Percentiles rank a stretch among this genome's conserved stretches.
These are phyloP conservation scores for Fragilariopsis cylindrus DNA, from an alignment of 108 stramenopile species.

Conservation along the genomic window DNA sequence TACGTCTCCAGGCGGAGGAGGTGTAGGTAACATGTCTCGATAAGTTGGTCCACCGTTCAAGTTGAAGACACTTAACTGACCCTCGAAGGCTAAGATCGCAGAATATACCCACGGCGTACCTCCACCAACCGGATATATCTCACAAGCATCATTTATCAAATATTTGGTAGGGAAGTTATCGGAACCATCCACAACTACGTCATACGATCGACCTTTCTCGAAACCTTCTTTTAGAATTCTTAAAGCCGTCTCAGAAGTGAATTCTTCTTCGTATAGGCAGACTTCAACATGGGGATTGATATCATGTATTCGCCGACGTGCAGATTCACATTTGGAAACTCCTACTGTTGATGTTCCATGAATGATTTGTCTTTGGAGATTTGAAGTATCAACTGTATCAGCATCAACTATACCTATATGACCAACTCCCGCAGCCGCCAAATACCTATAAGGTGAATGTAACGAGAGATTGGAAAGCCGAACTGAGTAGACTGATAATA, in stretches of 20 bases:
- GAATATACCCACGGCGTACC: constrained; percentile 88
- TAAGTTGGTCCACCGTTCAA: constrained; percentile 81
- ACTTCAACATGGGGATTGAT: constrained; percentile 88
- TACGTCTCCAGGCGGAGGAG: constrained; percentile 91
- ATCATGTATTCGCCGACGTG: constrained; percentile 59
- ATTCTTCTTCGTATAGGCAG: constrained; percentile 65
- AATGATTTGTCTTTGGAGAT: constrained; percentile 95
- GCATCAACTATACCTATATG: constrained; percentile 90
- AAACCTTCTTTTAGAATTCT: constrained; percentile 68
- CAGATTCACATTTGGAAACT: constrained; percentile 82
- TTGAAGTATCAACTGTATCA: constrained; percentile 92
- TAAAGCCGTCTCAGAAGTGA: constrained; percentile 75
- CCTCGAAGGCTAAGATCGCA: constrained; percentile 94
- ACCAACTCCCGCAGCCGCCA: constrained; percentile 93
- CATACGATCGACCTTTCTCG: constrained; percentile 41
- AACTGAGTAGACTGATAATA: background rate
- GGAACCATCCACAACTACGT: constrained; percentile 90
- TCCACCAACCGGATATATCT: constrained; percentile 34
- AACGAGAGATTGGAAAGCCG: background rate
- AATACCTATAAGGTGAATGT: constrained; percentile 8
- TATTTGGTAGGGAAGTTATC: constrained; percentile 98
- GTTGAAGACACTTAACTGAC: constrained; percentile 88
- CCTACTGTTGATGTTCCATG: constrained; percentile 86
- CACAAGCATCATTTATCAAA: constrained; percentile 93
- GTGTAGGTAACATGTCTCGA: constrained; percentile 87